These are phyloP conservation scores for Chlorella sp. DNA, from an alignment of 139 green algal species.

Conservation along the genomic window DNA sequence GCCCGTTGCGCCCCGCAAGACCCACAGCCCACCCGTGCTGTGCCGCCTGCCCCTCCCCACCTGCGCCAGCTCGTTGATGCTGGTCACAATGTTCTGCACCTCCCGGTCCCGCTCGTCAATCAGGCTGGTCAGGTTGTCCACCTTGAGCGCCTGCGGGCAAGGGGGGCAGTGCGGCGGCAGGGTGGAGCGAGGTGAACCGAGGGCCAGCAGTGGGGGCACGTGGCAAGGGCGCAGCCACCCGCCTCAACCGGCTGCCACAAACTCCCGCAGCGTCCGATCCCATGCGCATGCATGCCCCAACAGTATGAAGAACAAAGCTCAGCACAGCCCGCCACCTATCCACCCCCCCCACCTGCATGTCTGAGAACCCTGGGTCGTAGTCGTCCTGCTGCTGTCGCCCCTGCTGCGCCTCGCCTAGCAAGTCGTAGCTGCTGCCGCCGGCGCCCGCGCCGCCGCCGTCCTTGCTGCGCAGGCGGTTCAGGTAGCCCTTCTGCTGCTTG, in stretches of 20 bases:
- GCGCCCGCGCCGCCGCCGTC: slow-evolving; percentile 67
- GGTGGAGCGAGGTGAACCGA: too few relatives aligned
- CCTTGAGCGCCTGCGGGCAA: slow-evolving; percentile 54
- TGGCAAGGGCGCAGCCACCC: too few relatives aligned
- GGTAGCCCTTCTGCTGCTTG: slow-evolving; percentile 88
- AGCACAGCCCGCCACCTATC: too few relatives aligned
- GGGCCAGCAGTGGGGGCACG: too few relatives aligned
- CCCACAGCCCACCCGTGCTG: neutral
- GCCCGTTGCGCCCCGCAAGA: too few relatives aligned
- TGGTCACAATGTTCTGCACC: slow-evolving; percentile 84
- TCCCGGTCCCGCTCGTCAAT: slow-evolving; percentile 87
- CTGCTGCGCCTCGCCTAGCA: slow-evolving; percentile 43
- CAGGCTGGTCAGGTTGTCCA: slow-evolving; percentile 58
- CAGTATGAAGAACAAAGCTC: too few relatives aligned
- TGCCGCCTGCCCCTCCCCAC: neutral
- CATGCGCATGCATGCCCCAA: too few relatives aligned
- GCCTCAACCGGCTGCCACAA: too few relatives aligned
- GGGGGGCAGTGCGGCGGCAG: neutral
- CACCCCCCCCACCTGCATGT: slow-evolving; percentile 63
- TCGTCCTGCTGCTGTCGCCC: slow-evolving; percentile 34
- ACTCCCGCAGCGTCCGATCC: too few relatives aligned
- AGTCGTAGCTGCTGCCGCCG: slow-evolving; percentile 41
- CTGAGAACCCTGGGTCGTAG: slow-evolving; percentile 86
- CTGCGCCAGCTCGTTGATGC: slow-evolving; percentile 83
- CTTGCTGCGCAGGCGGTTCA: slow-evolving; percentile 81